These are phyloP conservation scores for Candida coquimbonensis DNA, from an alignment of 805 yeast species.

Conservation along the genomic window DNA sequence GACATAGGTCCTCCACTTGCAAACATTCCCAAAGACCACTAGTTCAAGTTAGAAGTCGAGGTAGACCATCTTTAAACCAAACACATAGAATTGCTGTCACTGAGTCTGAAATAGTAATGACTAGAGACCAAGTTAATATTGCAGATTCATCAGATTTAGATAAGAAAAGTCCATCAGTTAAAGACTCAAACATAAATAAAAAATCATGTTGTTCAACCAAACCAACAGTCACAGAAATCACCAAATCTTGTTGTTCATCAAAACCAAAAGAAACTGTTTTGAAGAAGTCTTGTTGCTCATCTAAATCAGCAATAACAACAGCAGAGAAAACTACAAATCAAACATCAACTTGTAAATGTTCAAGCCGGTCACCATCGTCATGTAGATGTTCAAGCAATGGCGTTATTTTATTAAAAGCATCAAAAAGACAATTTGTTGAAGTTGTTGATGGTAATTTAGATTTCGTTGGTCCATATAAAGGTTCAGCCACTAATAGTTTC, in stretches of 20 bases:
- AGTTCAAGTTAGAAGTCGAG: conserved; percentile 69
- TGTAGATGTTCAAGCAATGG: conserved; percentile 12
- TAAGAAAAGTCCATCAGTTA: not conserved
- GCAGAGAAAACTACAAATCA: no score
- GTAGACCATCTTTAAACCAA: conserved; percentile 56
- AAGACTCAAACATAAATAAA: no score
- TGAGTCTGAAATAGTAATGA: conserved; percentile 14
- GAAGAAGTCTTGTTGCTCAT: conserved; percentile 1
- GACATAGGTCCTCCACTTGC: conserved; percentile 76
- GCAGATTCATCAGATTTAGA: not conserved
- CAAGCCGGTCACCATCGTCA: not conserved
- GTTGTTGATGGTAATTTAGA: conserved; percentile 20
- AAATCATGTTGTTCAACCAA: no score
- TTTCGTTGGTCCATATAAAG: conserved; percentile 21
- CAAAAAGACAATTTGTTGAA: conserved; percentile 22
- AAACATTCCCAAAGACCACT: conserved; percentile 67
- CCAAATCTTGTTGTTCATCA: not conserved
- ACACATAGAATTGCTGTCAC: conserved; percentile 24
- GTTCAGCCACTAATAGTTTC: conserved; percentile 13
- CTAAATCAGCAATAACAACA: not conserved
- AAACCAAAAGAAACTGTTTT: not conserved
- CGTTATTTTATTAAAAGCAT: conserved; percentile 21
- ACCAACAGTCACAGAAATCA: no score
- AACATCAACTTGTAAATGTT: not conserved
- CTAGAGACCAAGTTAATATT: conserved; percentile 12